These are phyloP conservation scores for Pseudozyma hubeiensis DNA, from an alignment of 1,284 basidiomycete genomes.

Conservation along the genomic window DNA sequence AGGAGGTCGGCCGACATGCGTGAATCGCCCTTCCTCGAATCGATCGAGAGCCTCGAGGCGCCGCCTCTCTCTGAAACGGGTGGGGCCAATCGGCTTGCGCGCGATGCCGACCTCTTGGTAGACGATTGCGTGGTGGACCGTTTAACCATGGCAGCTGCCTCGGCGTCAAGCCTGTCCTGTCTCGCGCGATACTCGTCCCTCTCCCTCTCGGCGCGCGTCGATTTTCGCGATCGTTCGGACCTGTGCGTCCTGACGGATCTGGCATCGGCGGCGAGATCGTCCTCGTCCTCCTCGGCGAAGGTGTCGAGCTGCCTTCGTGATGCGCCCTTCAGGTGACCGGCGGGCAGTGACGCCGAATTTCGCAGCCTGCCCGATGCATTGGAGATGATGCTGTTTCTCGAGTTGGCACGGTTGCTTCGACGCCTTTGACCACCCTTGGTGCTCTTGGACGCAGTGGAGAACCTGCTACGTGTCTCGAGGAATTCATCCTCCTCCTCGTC, in stretches of 20 bases:
- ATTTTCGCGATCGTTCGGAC: conserved; percentile 21
- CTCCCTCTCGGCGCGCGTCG: conserved; percentile 41
- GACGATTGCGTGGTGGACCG: conserved; percentile 8
- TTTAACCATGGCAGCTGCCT: background rate
- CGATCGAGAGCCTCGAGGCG: conserved; percentile 10
- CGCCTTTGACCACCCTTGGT: conserved; percentile 8
- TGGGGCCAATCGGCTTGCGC: conserved; percentile 20
- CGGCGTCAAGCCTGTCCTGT: conserved; percentile 22
- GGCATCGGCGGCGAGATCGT: conserved; percentile 25
- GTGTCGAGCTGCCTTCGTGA: conserved; percentile 34
- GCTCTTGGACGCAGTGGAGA: conserved; percentile 17
- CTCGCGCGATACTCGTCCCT: conserved; percentile 45
- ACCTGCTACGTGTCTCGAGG: conserved; percentile 32
- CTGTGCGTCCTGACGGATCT: conserved; percentile 18
- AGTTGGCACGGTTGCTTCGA: conserved; percentile 23
- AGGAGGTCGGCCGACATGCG: conserved; percentile 9
- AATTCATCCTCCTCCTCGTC: conserved; percentile 33
- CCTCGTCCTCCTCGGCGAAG: conserved; percentile 42
- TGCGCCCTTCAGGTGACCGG: conserved; percentile 23
- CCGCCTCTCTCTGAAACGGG: conserved; percentile 16
- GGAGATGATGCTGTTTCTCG: conserved; percentile 30
- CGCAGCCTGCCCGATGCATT: conserved; percentile 36
- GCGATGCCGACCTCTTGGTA: conserved; percentile 11
- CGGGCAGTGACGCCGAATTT: conserved; percentile 26
- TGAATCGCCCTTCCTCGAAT: conserved; percentile 11